Evolutionary conservation across 2,329 filamentous ascomycete species (phyloP).

Genomic region (Pseudopyricularia cyperi): DNA sequence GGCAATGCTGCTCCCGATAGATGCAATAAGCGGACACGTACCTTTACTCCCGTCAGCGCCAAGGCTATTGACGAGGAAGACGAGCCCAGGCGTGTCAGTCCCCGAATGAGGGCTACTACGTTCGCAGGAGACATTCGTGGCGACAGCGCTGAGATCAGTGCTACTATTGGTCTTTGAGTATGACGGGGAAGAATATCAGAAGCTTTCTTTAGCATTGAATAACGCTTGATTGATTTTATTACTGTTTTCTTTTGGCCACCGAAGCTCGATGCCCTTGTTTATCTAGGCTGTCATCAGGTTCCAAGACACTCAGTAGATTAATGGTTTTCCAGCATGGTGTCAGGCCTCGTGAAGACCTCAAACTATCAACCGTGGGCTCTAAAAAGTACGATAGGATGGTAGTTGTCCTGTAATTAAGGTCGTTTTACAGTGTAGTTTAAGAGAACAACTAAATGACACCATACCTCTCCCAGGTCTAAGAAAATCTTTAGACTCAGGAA

Average conservation of each 20-base stretch:
- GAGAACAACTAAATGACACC: too few relatives aligned
- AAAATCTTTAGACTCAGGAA: too few relatives aligned
- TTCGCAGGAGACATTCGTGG: neutral
- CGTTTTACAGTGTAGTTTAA: too few relatives aligned
- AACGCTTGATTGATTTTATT: neutral
- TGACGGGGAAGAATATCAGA: neutral
- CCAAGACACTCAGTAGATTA: too few relatives aligned
- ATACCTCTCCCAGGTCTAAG: too few relatives aligned
- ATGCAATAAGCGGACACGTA: conserved; percentile 29
- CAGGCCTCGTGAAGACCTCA: too few relatives aligned
- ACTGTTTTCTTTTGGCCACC: neutral
- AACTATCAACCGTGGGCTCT: too few relatives aligned
- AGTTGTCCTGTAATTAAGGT: too few relatives aligned
- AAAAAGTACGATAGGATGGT: too few relatives aligned
- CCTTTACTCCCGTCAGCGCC: conserved; percentile 31
- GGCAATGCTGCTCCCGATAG: conserved; percentile 9
- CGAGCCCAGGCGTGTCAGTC: conserved; percentile 25
- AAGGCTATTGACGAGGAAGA: conserved; percentile 34
- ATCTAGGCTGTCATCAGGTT: too few relatives aligned
- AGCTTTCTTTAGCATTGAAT: neutral
- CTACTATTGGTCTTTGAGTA: neutral
- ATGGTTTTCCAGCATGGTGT: too few relatives aligned
- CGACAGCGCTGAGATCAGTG: neutral
- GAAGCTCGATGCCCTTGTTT: too few relatives aligned
- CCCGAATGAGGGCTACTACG: conserved; percentile 11